Evolutionary conservation across 495 filamentous ascomycete genomes (phyloP).

Genomic region (Choiromyces venosus): DNA sequence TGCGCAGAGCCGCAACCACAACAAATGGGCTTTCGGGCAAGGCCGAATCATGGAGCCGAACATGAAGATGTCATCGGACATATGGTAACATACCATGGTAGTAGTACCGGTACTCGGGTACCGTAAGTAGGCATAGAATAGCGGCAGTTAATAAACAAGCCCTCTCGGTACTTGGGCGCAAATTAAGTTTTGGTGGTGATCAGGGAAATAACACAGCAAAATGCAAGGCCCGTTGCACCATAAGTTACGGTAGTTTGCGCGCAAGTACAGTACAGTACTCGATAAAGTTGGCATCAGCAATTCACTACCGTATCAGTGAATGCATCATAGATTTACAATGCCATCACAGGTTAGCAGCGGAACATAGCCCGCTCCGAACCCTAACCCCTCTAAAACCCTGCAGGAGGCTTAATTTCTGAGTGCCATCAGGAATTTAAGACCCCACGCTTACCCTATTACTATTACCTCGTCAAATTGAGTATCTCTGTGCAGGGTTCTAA

Average conservation of each 20-base stretch:
- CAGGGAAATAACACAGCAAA: too few species aligned
- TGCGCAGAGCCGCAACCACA: background rate
- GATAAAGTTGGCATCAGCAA: background rate
- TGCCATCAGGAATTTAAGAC: background rate
- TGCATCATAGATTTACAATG: background rate
- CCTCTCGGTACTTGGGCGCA: too few species aligned
- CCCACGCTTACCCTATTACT: too few species aligned
- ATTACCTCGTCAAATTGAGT: too few species aligned
- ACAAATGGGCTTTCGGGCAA: background rate
- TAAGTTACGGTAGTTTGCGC: too few species aligned
- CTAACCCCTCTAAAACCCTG: background rate
- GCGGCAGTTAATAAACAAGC: background rate
- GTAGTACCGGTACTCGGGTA: background rate
- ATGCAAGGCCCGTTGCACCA: too few species aligned
- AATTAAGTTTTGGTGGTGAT: too few species aligned
- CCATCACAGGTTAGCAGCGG: background rate
- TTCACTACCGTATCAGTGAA: background rate
- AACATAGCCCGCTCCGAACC: background rate
- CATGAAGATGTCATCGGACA: background rate
- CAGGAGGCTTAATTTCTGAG: background rate
- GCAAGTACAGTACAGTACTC: too few species aligned
- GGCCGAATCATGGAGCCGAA: background rate
- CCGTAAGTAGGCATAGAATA: background rate
- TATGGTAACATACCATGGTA: background rate
- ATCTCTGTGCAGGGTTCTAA: too few species aligned